Evolutionary conservation across 371 early-diverging fungal species (phyloP).

Genomic region (Batkoa obscura): DNA sequence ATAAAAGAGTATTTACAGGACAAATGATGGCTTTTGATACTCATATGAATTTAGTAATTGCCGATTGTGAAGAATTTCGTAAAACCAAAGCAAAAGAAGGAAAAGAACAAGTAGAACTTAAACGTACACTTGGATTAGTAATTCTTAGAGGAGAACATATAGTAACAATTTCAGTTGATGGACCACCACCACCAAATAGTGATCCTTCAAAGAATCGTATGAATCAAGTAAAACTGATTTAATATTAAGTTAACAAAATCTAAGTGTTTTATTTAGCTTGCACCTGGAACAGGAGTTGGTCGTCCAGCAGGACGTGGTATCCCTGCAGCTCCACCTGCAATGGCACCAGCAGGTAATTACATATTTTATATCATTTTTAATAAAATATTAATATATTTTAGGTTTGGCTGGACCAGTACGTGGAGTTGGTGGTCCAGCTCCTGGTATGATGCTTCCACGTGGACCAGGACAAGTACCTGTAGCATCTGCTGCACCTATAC

Average conservation of each 20-base stretch:
- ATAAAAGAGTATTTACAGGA: constrained; percentile 81
- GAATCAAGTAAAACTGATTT: constrained; percentile 11
- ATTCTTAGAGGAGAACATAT: constrained; percentile 87
- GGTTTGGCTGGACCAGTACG: constrained; percentile 78
- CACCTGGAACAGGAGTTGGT: constrained; percentile 54
- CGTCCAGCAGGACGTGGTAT: constrained; percentile 84
- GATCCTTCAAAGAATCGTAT: constrained; percentile 33
- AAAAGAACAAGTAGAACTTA: constrained; percentile 39
- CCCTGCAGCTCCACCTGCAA: constrained; percentile 46
- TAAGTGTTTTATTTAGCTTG: constrained; percentile 11
- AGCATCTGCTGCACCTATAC: constrained; percentile 38
- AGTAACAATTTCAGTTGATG: constrained; percentile 78
- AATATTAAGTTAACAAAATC: not conserved
- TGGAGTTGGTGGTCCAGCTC: constrained; percentile 83
- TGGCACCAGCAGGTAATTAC: constrained; percentile 10
- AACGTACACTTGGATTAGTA: constrained; percentile 83
- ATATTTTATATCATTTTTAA: not conserved
- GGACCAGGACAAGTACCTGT: constrained; percentile 18
- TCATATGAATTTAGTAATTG: constrained; percentile 93
- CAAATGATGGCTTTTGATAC: constrained; percentile 97
- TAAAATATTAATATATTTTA: constrained; percentile 3
- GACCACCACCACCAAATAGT: constrained; percentile 64
- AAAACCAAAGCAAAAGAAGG: constrained; percentile 51
- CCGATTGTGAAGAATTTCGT: constrained; percentile 94
- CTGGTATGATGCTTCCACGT: constrained; percentile 54